Evolutionary conservation across 169 alveolate species (phyloP).

Genomic region (Eimeria zaria): DNA sequence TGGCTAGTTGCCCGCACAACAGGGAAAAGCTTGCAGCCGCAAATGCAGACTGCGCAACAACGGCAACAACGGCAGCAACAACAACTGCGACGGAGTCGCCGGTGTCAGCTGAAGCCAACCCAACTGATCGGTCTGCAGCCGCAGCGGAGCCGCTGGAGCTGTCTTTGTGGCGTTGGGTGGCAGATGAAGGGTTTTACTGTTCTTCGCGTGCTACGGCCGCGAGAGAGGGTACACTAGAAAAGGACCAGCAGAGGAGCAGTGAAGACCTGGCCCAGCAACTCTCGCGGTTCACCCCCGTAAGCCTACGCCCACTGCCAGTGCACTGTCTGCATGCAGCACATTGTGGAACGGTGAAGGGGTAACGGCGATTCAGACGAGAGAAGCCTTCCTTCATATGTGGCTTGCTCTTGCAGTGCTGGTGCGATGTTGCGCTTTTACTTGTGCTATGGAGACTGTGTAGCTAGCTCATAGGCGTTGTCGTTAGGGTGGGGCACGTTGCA

Average conservation of each 20-base stretch:
- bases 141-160: conserved; percentile 62
- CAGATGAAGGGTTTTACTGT: conserved; percentile 39
- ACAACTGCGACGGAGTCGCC: conserved; percentile 25
- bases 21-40: conserved; percentile 50
- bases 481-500: background rate
- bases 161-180: conserved; percentile 65
- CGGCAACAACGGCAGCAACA: conserved; percentile 47
- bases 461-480: background rate
- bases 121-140: conserved; percentile 7
- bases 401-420: background rate
- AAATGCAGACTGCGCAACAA: background rate
- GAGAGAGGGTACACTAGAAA: conserved; percentile 5
- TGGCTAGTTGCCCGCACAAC: conserved; percentile 40
- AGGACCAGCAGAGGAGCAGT: conserved; percentile 3
- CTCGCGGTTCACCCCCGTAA: conserved; percentile 44
- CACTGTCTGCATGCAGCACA: background rate
- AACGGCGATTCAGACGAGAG: background rate
- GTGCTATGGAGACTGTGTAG: background rate
- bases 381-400: background rate
- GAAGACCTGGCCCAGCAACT: conserved; percentile 34
- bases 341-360: background rate
- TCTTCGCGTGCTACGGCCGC: conserved; percentile 8
- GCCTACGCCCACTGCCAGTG: background rate
- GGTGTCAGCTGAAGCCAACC: background rate
- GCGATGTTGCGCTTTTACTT: background rate